Conservation (phyloP, 1,284 basidiomycete species). For the Dichomitus squalens region DNA sequence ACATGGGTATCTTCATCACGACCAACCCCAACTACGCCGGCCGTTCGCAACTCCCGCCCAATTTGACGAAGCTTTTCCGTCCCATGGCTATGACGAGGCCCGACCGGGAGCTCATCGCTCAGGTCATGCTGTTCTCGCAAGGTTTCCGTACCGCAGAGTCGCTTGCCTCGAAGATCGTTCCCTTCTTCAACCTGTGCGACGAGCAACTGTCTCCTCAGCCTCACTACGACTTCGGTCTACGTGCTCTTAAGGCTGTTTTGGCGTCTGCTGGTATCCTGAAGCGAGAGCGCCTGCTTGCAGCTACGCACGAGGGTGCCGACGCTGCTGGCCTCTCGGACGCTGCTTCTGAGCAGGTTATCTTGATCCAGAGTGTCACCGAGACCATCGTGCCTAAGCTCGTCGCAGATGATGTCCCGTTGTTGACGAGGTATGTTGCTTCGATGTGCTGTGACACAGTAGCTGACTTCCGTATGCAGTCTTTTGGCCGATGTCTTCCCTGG, state of each 20-base stretch:
- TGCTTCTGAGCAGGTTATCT: slow-evolving; percentile 90
- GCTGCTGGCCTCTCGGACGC: slow-evolving; percentile 64
- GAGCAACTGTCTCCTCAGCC: slow-evolving; percentile 97
- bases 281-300: slow-evolving; percentile 77
- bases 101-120: slow-evolving; percentile 97
- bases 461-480: slow-evolving; percentile 54
- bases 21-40: slow-evolving; percentile 99
- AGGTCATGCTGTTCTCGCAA: slow-evolving; percentile 99
- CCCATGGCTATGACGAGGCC: slow-evolving; percentile 99
- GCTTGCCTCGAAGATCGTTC: slow-evolving; percentile 96
- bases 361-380: slow-evolving; percentile 99
- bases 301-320: slow-evolving; percentile 46
- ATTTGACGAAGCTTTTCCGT: slow-evolving; percentile 94
- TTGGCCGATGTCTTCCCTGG: slow-evolving; percentile 98
- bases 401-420: slow-evolving; percentile 93
- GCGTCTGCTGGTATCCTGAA: slow-evolving; percentile 98
- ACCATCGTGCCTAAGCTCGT: slow-evolving; percentile 99
- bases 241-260: slow-evolving; percentile 95
- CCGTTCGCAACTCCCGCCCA: slow-evolving; percentile 95
- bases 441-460: background rate
- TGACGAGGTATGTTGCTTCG: slow-evolving; percentile 71
- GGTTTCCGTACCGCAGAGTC: slow-evolving; percentile 98
- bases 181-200: slow-evolving; percentile 98
- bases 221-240: slow-evolving; percentile 99
- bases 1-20: slow-evolving; percentile 97